Base-by-base conservation (phyloP, 805 yeast genomes). In the Brettanomyces bruxellensis region DNA sequence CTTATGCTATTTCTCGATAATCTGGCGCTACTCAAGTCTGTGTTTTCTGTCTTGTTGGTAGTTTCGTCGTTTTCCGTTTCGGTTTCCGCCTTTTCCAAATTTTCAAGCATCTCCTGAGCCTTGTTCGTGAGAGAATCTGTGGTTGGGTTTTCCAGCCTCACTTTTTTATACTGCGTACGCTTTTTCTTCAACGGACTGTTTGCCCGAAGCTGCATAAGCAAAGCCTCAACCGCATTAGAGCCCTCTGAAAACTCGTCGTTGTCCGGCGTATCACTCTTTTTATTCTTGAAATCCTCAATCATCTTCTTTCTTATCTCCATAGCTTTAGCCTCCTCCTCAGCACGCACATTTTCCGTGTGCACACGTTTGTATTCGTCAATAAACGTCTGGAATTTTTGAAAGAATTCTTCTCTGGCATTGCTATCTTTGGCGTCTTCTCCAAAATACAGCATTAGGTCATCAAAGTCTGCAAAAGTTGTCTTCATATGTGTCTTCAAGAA, bases 321-420 rank as follows among this genome's bases (percentile, higher is more conserved):
- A 4, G 82, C 68, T 42, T 79, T 69, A 39, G 78, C 71, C 53
- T 83, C 85, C 55, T 83, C 90, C 59, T 85, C 95, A 34, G 75
- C 69, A 48, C 76, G 75, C 22, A 79, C 59, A 55, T 85, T 85
- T 47, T 83, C 90, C 23, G 66, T 64, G 47, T 83, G 83, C 5
- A 79, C 87, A 47, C 72, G 75, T 57, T 75, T 81, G 61, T 79
- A 84, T 51, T 80, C 82, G 41, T 67, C 67, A 25, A 78, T 66
- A 55, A 85, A 85, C 46, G 72, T 73, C 5, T 79, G 62, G 54
- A 85, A 80, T 56, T 78, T 79, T 48, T 74, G 66, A 59, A 85
- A 76, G 57, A 85, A 85, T 0, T 78, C 65, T 55, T 76, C 79
- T 53, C 78, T 73, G 6, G 78, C 72, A 23, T 76, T 68, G 35